Percentiles rank a stretch among this genome's conserved stretches.
phyloP scores from a whole-genome alignment of 2,329 filamentous ascomycete species.

The Akanthomyces uredinophilus region DNA sequence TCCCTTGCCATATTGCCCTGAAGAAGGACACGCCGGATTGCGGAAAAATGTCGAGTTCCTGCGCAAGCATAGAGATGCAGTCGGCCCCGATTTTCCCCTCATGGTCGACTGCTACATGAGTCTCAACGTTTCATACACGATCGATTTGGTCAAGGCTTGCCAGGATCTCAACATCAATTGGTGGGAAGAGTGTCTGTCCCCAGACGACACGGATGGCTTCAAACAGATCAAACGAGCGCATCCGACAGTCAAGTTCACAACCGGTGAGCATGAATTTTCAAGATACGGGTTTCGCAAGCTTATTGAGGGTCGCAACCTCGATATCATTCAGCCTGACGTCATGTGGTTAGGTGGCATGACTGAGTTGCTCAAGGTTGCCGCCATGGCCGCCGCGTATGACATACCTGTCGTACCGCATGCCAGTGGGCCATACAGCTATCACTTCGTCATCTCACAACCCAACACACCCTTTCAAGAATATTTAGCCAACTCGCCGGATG shows the following conservation, averaged over 20 bases:
- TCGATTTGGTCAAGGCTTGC: slow-evolving; percentile 80
- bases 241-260: slow-evolving; percentile 88
- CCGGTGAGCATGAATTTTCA: slow-evolving; percentile 93
- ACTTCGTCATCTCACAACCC: slow-evolving; percentile 89
- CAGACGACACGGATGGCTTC: slow-evolving; percentile 89
- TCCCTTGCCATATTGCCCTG: slow-evolving; percentile 81
- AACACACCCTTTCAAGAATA: slow-evolving; percentile 97
- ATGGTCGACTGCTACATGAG: slow-evolving; percentile 99
- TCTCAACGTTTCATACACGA: slow-evolving; percentile 86
- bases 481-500: slow-evolving; percentile 86
- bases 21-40: slow-evolving; percentile 76
- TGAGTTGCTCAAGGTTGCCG: slow-evolving; percentile 81
- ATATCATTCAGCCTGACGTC: slow-evolving; percentile 92
- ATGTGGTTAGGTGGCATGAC: slow-evolving; percentile 97
- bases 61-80: slow-evolving; percentile 73
- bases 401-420: slow-evolving; percentile 94
- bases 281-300: slow-evolving; percentile 93
- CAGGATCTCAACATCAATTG: slow-evolving; percentile 86
- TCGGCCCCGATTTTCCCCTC: slow-evolving; percentile 85
- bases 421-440: slow-evolving; percentile 89
- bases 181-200: slow-evolving; percentile 93
- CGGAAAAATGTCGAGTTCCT: slow-evolving; percentile 89
- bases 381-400: slow-evolving; percentile 88
- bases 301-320: slow-evolving; percentile 83
- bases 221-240: slow-evolving; percentile 86